Evolutionary conservation across 2,329 filamentous ascomycete species (phyloP).

Genomic region (Sporothrix globosa): DNA sequence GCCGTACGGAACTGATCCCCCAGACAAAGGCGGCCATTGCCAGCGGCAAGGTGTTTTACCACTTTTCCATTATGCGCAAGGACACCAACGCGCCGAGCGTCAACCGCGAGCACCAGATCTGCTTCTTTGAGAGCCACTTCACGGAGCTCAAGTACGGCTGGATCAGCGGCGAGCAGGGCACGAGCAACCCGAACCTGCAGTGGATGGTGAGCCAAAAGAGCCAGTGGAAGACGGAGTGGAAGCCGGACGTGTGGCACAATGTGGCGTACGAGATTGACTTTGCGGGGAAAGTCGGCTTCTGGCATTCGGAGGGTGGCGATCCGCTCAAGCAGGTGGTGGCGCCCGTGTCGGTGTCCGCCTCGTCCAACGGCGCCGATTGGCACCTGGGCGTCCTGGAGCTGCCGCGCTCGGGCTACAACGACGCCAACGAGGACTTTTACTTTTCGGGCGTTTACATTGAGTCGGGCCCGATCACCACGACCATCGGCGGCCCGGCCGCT

Average conservation of each 20-base stretch:
- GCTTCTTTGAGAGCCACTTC: constrained; percentile 70
- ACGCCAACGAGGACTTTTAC: constrained; percentile 66
- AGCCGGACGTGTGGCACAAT: constrained; percentile 71
- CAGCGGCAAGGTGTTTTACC: constrained; percentile 69
- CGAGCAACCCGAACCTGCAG: constrained; percentile 58
- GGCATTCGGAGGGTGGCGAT: constrained; percentile 67
- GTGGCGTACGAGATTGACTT: constrained; percentile 76
- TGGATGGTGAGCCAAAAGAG: constrained; percentile 65
- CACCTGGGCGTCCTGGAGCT: constrained; percentile 71
- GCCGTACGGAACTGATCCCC: constrained; percentile 73
- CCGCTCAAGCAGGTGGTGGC: constrained; percentile 61
- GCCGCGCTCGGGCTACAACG: constrained; percentile 58
- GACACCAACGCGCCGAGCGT: constrained; percentile 63
- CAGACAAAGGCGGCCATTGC: constrained; percentile 68
- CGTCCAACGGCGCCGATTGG: constrained; percentile 71
- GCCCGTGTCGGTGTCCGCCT: constrained; percentile 62
- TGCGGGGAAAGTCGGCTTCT: constrained; percentile 65
- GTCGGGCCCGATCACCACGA: constrained; percentile 49
- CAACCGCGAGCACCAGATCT: constrained; percentile 68
- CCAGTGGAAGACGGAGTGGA: constrained; percentile 66
- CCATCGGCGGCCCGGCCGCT: constrained; percentile 38
- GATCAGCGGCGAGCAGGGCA: constrained; percentile 53
- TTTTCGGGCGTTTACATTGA: constrained; percentile 75
- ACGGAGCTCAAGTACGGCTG: constrained; percentile 73
- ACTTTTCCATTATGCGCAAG: constrained; percentile 68